phyloP scores from a whole-genome alignment of 2,329 filamentous ascomycete species.

The Epichloe hybrida region DNA sequence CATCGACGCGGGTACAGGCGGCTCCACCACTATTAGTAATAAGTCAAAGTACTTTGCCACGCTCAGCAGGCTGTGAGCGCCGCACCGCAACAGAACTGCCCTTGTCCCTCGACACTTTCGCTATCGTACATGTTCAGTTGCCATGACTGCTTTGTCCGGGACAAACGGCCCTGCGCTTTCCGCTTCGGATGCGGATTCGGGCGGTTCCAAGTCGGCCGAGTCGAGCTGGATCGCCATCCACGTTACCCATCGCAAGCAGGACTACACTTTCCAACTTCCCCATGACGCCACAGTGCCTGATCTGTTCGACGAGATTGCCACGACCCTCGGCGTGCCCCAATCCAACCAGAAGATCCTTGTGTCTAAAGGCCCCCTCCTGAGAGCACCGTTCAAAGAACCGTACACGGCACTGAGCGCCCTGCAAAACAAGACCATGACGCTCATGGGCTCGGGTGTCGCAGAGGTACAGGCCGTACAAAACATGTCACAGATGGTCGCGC shows the following conservation, averaged over 20 bases:
- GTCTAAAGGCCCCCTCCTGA: conserved; percentile 51
- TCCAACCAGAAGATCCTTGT: conserved; percentile 57
- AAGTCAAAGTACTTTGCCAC: too few relatives aligned
- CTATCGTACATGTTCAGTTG: background rate
- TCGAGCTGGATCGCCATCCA: conserved; percentile 26
- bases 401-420: conserved; percentile 34
- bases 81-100: too few relatives aligned
- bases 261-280: conserved; percentile 30
- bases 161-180: background rate
- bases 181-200: background rate
- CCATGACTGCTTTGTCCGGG: background rate
- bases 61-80: background rate
- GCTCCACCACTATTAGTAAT: too few relatives aligned
- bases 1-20: background rate
- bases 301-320: conserved; percentile 45
- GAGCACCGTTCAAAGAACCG: conserved; percentile 49
- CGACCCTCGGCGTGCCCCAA: conserved; percentile 42
- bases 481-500: conserved; percentile 34
- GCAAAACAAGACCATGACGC: conserved; percentile 44
- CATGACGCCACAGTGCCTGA: conserved; percentile 38
- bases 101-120: background rate
- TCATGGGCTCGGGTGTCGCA: conserved; percentile 49
- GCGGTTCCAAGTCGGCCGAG: conserved; percentile 9
- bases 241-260: conserved; percentile 32
- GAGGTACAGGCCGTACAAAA: conserved; percentile 42